Conservation (phyloP, 2,329 filamentous ascomycete genomes). For the Diaporthe batatas region DNA sequence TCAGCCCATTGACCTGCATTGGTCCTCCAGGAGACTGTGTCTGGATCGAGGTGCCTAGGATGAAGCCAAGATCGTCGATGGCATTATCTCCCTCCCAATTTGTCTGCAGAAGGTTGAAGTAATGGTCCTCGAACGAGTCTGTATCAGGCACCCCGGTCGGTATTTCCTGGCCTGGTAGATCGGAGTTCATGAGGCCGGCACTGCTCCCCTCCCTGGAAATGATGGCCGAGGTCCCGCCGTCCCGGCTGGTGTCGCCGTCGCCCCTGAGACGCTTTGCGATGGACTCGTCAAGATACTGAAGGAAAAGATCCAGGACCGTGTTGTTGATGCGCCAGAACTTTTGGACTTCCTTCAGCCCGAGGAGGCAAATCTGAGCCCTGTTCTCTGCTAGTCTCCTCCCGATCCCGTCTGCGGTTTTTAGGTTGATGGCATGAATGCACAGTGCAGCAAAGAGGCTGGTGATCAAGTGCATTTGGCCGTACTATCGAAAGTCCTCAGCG, state of each 20-base stretch:
- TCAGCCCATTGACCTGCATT: constrained; percentile 49
- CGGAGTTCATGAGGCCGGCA: constrained; percentile 19
- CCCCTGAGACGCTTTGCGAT: constrained; percentile 53
- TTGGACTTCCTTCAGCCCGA: constrained; percentile 55
- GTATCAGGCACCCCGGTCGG: constrained; percentile 39
- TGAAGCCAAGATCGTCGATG: constrained; percentile 51
- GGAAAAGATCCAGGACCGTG: constrained; percentile 54
- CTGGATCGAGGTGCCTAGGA: constrained; percentile 47
- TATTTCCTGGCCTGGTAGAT: neutral
- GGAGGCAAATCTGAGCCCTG: constrained; percentile 54
- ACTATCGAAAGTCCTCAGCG: constrained; percentile 50
- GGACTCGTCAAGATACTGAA: constrained; percentile 55
- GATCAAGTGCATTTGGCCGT: constrained; percentile 56
- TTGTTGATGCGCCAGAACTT: constrained; percentile 58
- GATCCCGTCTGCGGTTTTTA: constrained; percentile 51
- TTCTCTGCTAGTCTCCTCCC: constrained; percentile 53
- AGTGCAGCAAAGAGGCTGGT: constrained; percentile 55
- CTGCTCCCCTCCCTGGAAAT: constrained; percentile 34
- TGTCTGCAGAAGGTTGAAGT: constrained; percentile 52
- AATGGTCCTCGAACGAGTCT: constrained; percentile 52
- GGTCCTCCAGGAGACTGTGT: constrained; percentile 46
- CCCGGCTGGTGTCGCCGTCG: constrained; percentile 33
- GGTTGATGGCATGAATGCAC: constrained; percentile 55
- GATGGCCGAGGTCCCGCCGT: constrained; percentile 25
- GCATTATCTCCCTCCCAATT: constrained; percentile 54